Evolutionary conservation across 768 basidiomycete species (phyloP).

Genomic region (Hypsizygus marmoreus): DNA sequence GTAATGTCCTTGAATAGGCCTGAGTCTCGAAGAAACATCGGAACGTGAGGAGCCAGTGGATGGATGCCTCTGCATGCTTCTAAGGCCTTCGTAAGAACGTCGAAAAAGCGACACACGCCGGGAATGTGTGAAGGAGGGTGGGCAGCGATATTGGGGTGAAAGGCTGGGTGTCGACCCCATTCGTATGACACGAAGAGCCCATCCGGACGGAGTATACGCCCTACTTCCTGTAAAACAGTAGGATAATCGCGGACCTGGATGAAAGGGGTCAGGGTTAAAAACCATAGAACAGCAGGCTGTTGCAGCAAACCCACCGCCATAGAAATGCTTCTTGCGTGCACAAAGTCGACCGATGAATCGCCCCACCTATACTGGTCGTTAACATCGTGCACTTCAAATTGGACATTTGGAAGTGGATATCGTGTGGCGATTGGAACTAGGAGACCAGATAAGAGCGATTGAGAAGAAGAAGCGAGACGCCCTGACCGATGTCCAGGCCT

Average conservation of each 20-base stretch:
- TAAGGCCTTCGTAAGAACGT: slow-evolving; percentile 37
- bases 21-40: slow-evolving; percentile 34
- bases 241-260: slow-evolving; percentile 63
- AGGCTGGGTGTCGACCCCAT: slow-evolving; percentile 46
- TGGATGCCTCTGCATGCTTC: slow-evolving; percentile 35
- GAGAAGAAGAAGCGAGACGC: slow-evolving; percentile 10
- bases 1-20: slow-evolving; percentile 45
- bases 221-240: slow-evolving; percentile 54
- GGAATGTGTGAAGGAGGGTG: slow-evolving; percentile 40
- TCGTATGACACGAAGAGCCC: slow-evolving; percentile 72
- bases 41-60: slow-evolving; percentile 38
- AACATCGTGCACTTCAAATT: slow-evolving; percentile 69
- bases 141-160: slow-evolving; percentile 34
- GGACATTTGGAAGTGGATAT: slow-evolving; percentile 59
- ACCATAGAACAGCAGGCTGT: not conserved
- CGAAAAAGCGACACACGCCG: slow-evolving; percentile 36
- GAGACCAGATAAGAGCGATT: slow-evolving; percentile 12
- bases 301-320: slow-evolving; percentile 53
- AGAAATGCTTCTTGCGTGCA: slow-evolving; percentile 62
- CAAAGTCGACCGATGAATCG: slow-evolving; percentile 60
- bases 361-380: slow-evolving; percentile 52
- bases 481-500: slow-evolving; percentile 77
- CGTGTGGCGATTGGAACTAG: slow-evolving; percentile 74
- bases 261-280: not conserved
- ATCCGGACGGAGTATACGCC: slow-evolving; percentile 67